These are phyloP conservation scores for Populus simonii DNA, from an alignment of 345 rosid species.

Conservation along the genomic window DNA sequence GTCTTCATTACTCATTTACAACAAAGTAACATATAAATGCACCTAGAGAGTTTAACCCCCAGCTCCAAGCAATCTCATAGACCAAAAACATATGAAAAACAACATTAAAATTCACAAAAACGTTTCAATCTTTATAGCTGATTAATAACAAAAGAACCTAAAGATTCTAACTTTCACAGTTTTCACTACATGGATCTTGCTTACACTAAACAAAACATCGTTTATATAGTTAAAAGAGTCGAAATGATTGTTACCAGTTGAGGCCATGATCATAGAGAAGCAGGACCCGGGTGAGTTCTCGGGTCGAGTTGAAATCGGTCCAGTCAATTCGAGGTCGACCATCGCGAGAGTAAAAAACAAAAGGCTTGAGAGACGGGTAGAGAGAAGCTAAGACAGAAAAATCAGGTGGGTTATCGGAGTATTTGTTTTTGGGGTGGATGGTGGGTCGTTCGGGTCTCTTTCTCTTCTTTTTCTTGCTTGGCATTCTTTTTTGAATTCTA, in stretches of 20 bases:
- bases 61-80: too few species aligned
- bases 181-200: neutral
- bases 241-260: slow-evolving; percentile 36
- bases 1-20: too few species aligned
- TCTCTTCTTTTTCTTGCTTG: slow-evolving; percentile 52
- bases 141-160: neutral
- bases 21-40: too few species aligned
- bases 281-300: slow-evolving; percentile 79
- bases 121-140: neutral
- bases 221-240: neutral
- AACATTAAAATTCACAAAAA: neutral
- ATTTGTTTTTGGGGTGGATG: slow-evolving; percentile 60
- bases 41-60: too few species aligned
- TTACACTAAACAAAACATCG: neutral
- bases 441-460: slow-evolving; percentile 44
- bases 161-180: neutral
- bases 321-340: slow-evolving; percentile 74
- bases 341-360: slow-evolving; percentile 57
- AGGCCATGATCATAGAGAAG: slow-evolving; percentile 73
- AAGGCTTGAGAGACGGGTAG: slow-evolving; percentile 70
- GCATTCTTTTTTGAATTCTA: slow-evolving; percentile 21
- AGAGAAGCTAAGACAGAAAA: slow-evolving; percentile 66
- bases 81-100: too few species aligned
- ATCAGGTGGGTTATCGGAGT: slow-evolving; percentile 75
- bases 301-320: slow-evolving; percentile 83